A percentile compares a stretch with the other conserved stretches of the same genome.
phyloP scores from a whole-genome alignment of 2,329 filamentous ascomycete genomes.

The Talaromyces piceae region DNA sequence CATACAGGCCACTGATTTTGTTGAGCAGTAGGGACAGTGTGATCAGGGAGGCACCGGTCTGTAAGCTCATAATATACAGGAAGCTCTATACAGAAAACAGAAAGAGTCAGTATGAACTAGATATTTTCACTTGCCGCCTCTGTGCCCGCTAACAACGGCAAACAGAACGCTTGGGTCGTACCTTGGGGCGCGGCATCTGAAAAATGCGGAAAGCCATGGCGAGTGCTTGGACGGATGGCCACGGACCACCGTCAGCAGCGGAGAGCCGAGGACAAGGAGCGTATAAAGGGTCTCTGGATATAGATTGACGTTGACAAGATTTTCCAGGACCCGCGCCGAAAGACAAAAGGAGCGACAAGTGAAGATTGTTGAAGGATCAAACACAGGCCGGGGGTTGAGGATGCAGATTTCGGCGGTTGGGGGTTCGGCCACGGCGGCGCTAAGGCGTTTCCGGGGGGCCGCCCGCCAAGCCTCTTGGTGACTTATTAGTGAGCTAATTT shows the following conservation, averaged over 20 bases:
- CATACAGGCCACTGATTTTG: constrained; percentile 86
- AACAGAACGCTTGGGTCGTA: constrained; percentile 18
- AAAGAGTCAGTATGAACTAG: not conserved
- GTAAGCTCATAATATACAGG: constrained; percentile 76
- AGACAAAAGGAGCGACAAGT: not conserved
- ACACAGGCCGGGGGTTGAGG: constrained; percentile 3
- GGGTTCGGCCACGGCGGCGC: not conserved
- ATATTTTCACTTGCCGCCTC: not conserved
- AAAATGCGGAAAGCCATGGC: constrained; percentile 38
- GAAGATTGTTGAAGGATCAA: constrained; percentile 3
- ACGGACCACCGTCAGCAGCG: constrained; percentile 6
- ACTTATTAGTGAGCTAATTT: not conserved
- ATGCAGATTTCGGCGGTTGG: not conserved
- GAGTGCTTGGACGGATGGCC: constrained; percentile 9
- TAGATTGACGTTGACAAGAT: not conserved
- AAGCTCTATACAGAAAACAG: constrained; percentile 68
- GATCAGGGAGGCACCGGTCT: constrained; percentile 79
- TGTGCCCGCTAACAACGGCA: not conserved
- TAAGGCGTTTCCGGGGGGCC: constrained; percentile 7
- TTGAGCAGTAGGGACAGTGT: constrained; percentile 78
- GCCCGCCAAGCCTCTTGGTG: constrained; percentile 7
- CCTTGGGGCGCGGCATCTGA: constrained; percentile 45
- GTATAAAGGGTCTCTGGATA: not conserved
- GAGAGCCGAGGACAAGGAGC: not conserved
- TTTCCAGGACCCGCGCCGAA: not conserved